Conservation (phyloP, 179 eudicot genomes). For the Camellia oleifera region DNA sequence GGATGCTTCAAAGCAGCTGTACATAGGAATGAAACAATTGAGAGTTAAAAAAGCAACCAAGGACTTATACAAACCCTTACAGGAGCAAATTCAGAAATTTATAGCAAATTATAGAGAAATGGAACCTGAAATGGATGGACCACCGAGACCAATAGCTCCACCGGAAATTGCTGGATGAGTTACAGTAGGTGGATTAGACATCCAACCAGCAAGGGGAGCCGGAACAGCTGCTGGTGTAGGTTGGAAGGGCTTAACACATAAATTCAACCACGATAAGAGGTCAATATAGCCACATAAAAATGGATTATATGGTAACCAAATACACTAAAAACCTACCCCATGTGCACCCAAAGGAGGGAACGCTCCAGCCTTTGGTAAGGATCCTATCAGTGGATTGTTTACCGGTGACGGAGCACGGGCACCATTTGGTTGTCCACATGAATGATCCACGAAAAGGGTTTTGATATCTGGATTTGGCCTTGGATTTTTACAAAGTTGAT, state of each 20-base stretch:
- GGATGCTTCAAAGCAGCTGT: slow-evolving; percentile 81
- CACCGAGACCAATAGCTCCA: slow-evolving; percentile 72
- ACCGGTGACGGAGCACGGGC: slow-evolving; percentile 95
- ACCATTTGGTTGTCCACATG: slow-evolving; percentile 87
- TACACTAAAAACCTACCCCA: slow-evolving; percentile 52
- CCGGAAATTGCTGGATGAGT: slow-evolving; percentile 75
- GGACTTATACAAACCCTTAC: not conserved
- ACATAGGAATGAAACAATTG: slow-evolving; percentile 14
- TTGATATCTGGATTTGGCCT: slow-evolving; percentile 95
- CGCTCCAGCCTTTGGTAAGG: slow-evolving; percentile 78
- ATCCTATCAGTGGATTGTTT: slow-evolving; percentile 62
- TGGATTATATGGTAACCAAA: not conserved
- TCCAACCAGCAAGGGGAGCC: slow-evolving; percentile 89
- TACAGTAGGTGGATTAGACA: slow-evolving; percentile 70
- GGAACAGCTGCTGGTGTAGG: slow-evolving; percentile 59
- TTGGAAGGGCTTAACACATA: slow-evolving; percentile 60
- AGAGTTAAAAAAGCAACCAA: slow-evolving; percentile 13
- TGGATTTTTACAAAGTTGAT: slow-evolving; percentile 90
- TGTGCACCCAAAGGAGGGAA: slow-evolving; percentile 91
- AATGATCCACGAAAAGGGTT: slow-evolving; percentile 92
- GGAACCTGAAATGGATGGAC: slow-evolving; percentile 68
- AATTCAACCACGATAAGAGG: not conserved
- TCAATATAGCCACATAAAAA: not conserved
- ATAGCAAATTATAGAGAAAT: not conserved
- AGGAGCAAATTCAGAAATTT: not conserved